Evolutionary conservation across 2,329 filamentous ascomycete genomes (phyloP), one percentile per base, ranked within the genome.

Genomic region (Sclerotinia borealis): DNA sequence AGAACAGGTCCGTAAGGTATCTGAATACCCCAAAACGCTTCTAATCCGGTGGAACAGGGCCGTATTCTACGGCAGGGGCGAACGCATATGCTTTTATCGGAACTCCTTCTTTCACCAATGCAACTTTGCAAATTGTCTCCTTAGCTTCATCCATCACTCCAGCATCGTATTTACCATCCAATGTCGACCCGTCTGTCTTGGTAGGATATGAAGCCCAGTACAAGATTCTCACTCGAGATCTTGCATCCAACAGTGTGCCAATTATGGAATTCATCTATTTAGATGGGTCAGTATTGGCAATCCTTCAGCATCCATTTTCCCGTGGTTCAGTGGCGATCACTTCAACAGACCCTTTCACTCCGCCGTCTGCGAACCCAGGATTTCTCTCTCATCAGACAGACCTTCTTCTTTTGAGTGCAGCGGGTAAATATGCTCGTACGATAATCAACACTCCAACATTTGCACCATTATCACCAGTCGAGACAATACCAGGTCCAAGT

Each of bases 311-410:
- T 65, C 75, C 86, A 0, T 81, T 85, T 70, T 83, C 81, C 4
- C 80, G 82, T 0, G 85, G 85, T 0, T 78, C 77, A 45, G 80
- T 85, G 51, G 85, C 88, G 73, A 83, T 87, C 66, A 72, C 73
- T 13, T 75, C 76, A 2, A 61, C 75, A 0, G 73, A 78, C 22
- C 69, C 77, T 17, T 69, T 73, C 4, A 76, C 75, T 4, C 67
- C 73, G 13, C 78, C 80, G 0, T 73, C 78, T 27, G 84, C 85
- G 70, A 79, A 86, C 64, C 80, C 81, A 2, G 79, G 78, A n/a
- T 85, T 79, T 74, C 78, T 85, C 65, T 76, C 77, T 4, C 72
- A 83, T 34, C 59, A 51, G 10, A 61, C 37, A 15, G 59, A 61
- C 25, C 19, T 54, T 19, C 59, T 61, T 31, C n/a, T 61, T 8